A percentile compares a stretch with the other conserved stretches of the same genome.
These are phyloP conservation scores for Dunaliella primolecta DNA, from an alignment of 139 green algal genomes.

Conservation along the genomic window DNA sequence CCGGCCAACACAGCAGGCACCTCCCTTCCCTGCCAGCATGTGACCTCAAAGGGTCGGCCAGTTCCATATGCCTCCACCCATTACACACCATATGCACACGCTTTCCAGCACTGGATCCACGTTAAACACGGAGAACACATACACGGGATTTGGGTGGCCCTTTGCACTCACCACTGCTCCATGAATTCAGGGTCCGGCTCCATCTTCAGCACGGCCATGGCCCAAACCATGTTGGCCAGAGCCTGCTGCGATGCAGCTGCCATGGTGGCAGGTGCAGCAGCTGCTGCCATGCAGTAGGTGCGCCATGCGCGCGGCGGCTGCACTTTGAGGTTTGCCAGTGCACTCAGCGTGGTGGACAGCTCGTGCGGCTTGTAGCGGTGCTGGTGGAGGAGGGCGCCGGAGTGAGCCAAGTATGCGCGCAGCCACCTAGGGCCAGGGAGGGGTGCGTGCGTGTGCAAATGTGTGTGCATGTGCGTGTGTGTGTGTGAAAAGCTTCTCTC, in stretches of 20 bases:
- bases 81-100: no score
- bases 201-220: neutral
- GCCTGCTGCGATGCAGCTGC: neutral
- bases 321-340: neutral
- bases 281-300: neutral
- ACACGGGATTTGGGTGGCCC: no score
- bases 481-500: no score
- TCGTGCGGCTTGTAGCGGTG: neutral
- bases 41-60: no score
- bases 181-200: neutral
- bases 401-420: neutral
- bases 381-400: neutral
- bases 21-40: no score
- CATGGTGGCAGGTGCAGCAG: neutral
- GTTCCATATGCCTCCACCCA: no score
- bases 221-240: neutral
- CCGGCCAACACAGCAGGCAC: no score
- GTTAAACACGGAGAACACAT: no score
- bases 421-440: neutral
- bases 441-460: neutral
- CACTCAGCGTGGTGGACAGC: neutral
- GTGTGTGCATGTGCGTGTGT: neutral
- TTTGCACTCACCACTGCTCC: neutral
- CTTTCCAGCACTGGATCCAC: no score
- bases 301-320: neutral